Percentiles rank a stretch among this genome's conserved stretches.
Evolutionary conservation across 441 rosid species (phyloP).

Genomic region (Eutrema salsugineum): DNA sequence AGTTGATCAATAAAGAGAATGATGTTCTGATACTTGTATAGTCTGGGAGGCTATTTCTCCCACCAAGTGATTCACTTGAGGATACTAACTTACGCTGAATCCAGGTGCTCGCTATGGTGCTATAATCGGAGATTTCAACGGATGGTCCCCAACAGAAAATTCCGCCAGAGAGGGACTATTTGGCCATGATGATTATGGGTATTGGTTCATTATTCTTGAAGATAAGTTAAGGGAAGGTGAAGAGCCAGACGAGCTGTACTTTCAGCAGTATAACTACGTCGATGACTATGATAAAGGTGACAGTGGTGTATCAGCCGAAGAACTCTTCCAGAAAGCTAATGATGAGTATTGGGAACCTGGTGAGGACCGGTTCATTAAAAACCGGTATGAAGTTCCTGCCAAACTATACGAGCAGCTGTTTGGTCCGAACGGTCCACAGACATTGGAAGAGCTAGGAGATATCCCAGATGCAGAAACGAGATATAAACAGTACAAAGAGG

Average conservation of each 20-base stretch:
- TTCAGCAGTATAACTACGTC: constrained; percentile 89
- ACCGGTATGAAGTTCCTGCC: constrained; percentile 82
- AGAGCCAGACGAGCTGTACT: constrained; percentile 84
- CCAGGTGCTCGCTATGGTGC: constrained; percentile 99
- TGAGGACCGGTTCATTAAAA: constrained; percentile 75
- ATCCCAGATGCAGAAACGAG: constrained; percentile 87
- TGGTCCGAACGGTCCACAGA: constrained; percentile 95
- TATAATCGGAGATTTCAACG: constrained; percentile 86
- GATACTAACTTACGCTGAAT: constrained; percentile 8
- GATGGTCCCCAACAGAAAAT: constrained; percentile 89
- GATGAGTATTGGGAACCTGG: constrained; percentile 99
- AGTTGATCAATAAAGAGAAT: neutral
- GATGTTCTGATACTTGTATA: neutral
- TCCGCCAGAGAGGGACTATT: constrained; percentile 81
- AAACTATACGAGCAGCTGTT: constrained; percentile 88
- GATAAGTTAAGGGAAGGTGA: constrained; percentile 90
- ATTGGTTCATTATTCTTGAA: constrained; percentile 92
- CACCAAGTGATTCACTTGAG: neutral
- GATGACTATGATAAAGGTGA: constrained; percentile 96
- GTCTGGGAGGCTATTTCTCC: neutral
- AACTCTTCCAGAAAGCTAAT: constrained; percentile 68
- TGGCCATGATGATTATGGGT: constrained; percentile 96
- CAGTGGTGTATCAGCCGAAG: constrained; percentile 70
- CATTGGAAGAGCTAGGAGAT: constrained; percentile 75
- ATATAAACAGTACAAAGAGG: constrained; percentile 71